These are phyloP conservation scores for Euphorbia celastroides DNA, from an alignment of 441 rosid genomes.

Conservation along the genomic window DNA sequence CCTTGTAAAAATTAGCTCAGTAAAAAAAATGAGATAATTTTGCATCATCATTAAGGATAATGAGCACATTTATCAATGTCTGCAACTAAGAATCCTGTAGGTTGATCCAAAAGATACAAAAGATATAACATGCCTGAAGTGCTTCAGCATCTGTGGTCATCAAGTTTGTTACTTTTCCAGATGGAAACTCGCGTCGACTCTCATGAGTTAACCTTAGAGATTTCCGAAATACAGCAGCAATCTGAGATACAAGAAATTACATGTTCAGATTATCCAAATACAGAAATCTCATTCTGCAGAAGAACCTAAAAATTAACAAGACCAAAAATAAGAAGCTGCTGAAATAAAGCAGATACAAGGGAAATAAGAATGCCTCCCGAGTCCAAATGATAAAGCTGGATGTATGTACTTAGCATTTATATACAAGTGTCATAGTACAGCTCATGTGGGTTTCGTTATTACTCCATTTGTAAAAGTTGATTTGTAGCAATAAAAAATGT, in stretches of 20 bases:
- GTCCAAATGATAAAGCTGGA: neutral
- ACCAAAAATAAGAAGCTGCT: neutral
- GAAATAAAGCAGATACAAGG: neutral
- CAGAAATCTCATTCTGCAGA: constrained; percentile 5
- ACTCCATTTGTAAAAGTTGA: neutral
- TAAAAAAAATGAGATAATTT: neutral
- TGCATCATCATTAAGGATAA: neutral
- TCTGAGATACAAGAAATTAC: constrained; percentile 31
- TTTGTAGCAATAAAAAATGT: neutral
- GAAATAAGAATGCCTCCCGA: neutral
- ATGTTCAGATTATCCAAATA: neutral
- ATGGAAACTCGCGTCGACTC: constrained; percentile 70
- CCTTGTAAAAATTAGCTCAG: neutral
- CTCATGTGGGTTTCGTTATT: neutral
- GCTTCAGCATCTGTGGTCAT: constrained; percentile 99
- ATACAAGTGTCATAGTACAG: neutral
- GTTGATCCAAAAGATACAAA: neutral
- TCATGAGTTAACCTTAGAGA: constrained; percentile 93
- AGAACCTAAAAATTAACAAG: neutral
- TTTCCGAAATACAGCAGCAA: constrained; percentile 97
- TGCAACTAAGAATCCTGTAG: constrained; percentile 6
- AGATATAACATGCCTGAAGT: constrained; percentile 64
- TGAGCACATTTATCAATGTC: constrained; percentile 5
- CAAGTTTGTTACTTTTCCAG: constrained; percentile 98
- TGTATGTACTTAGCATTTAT: neutral